Percentiles rank a stretch among this genome's conserved stretches.
These are phyloP conservation scores for Entonaema liquescens DNA, from an alignment of 495 filamentous ascomycete species.

Conservation along the genomic window DNA sequence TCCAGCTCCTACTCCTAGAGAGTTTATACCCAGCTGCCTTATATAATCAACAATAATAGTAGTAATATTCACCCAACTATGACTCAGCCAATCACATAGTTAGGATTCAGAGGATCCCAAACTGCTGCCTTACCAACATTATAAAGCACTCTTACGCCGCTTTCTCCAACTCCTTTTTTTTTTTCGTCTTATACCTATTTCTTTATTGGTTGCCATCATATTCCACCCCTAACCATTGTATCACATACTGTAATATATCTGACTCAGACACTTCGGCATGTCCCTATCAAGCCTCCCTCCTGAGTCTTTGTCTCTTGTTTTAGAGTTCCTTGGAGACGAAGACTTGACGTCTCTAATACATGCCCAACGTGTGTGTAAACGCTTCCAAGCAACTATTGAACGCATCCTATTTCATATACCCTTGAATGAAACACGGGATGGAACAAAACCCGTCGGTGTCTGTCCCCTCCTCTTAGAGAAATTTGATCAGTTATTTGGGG, in stretches of 20 bases:
- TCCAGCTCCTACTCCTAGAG: neutral
- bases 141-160: neutral
- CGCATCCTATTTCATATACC: conserved; percentile 8
- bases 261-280: neutral
- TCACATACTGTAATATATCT: neutral
- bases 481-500: neutral
- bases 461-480: neutral
- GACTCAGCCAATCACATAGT: conserved; percentile 1
- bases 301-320: conserved; percentile 3
- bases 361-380: conserved; percentile 18
- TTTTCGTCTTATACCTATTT: neutral
- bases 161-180: neutral
- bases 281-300: conserved; percentile 9
- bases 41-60: neutral
- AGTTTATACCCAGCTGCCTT: neutral
- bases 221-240: neutral
- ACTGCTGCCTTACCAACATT: neutral
- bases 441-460: neutral
- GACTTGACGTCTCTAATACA: conserved; percentile 18
- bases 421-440: neutral
- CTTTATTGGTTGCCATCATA: neutral
- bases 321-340: conserved; percentile 13
- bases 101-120: neutral
- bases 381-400: conserved; percentile 8
- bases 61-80: neutral